A percentile compares a stretch with the other conserved stretches of the same genome.
These are phyloP conservation scores for Ophiostoma himal-ulmi DNA, from an alignment of 2,329 filamentous ascomycete genomes.

Conservation along the genomic window DNA sequence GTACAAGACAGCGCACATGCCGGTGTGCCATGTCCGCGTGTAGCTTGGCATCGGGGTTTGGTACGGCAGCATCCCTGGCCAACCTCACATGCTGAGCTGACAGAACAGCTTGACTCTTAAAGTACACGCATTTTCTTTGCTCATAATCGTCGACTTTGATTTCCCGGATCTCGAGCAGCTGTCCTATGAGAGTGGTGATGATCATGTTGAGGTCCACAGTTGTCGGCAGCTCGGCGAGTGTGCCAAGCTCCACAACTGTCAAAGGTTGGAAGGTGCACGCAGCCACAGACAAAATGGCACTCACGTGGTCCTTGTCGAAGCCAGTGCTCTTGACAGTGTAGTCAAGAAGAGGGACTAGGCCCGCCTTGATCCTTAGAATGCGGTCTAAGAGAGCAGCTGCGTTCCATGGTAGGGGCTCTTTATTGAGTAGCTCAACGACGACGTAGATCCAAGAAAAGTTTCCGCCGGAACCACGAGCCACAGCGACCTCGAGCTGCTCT, in stretches of 20 bases:
- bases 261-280: neutral
- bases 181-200: neutral
- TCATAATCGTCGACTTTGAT: neutral
- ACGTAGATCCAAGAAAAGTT: neutral
- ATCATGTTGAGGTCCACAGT: neutral
- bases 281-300: neutral
- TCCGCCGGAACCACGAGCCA: neutral
- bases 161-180: neutral
- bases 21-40: neutral
- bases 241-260: neutral
- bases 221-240: neutral
- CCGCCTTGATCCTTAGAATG: neutral
- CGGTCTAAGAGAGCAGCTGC: neutral
- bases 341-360: neutral
- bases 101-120: neutral
- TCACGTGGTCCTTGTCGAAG: neutral
- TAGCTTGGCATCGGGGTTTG: neutral
- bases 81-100: neutral
- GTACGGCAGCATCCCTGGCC: neutral
- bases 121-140: neutral
- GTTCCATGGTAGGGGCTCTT: neutral
- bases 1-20: neutral
- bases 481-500: neutral
- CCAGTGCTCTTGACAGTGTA: neutral
- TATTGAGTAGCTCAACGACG: neutral